Evolutionary conservation across 495 filamentous ascomycete species (phyloP), one percentile per base, ranked within the genome.

Genomic region (Umbilicaria muhlenbergii): DNA sequence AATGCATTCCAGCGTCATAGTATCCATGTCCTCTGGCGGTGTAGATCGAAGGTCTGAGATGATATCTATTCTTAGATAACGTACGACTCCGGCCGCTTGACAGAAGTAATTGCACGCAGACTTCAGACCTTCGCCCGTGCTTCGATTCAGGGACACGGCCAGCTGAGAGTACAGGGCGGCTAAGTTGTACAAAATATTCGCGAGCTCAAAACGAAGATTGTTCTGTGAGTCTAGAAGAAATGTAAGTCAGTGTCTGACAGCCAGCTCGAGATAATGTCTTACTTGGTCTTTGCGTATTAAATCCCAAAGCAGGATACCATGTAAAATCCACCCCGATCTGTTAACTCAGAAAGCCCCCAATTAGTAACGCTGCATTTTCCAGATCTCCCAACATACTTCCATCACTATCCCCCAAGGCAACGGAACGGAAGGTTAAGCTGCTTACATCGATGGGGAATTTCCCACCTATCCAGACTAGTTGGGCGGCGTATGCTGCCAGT

Each of bases 361-460:
- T 36, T 31, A 54, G 62, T 51, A 65, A 55, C 34, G 43, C 31
- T 24, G 15, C 24, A 19, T 32, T 17, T 14, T 34, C 17, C 38
- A n/a, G 3, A 16, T 13, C 34, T 7, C 21, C 5, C 15, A 35
- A 12, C 31, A 14, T 45, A 12, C 16, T 28, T 16, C 15, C 21
- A 41, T 28, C 24, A 3, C 6, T 44, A 36, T 10, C 16, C 38
- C 36, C 46, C 15, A 15, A 32, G 34, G 14, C 14, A 39, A 39
- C 28, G 4, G 28, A 8, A 38, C 3, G 14, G 10, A 13, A 34
- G 12, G 17, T 34, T 4, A n/a, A 1, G 2, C 28, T 37, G 69
- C 79, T 50, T 59, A 92, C 86, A 67, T 96, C 92, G 50, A 96
- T 83, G 17, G 91, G 91, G 54, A 98, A 96, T 58, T 98, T 98